These are phyloP conservation scores for Drosera capensis DNA, from an alignment of 148 eudicot species.

Conservation along the genomic window DNA sequence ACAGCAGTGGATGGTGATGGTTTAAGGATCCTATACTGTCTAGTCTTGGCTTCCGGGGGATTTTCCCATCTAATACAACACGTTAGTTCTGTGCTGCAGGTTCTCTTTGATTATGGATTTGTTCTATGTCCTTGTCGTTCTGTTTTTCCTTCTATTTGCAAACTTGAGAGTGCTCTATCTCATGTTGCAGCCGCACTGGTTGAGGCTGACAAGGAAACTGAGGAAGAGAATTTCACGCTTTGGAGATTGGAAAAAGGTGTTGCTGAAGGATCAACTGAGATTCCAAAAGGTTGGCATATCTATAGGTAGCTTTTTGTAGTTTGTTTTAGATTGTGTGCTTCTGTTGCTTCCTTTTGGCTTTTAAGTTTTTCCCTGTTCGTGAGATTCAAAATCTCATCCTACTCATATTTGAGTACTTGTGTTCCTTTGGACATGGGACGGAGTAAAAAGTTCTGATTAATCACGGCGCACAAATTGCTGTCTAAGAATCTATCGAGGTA, in stretches of 20 bases:
- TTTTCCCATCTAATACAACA: slow-evolving; percentile 56
- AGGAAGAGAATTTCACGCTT: slow-evolving; percentile 58
- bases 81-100: slow-evolving; percentile 35
- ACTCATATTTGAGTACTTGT: too few relatives aligned
- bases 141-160: too few relatives aligned
- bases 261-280: slow-evolving; percentile 92
- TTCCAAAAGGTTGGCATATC: slow-evolving; percentile 56
- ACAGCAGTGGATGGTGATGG: slow-evolving; percentile 69
- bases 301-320: neutral
- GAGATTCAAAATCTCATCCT: too few relatives aligned
- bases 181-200: slow-evolving; percentile 75
- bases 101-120: neutral
- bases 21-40: slow-evolving; percentile 69
- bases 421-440: too few relatives aligned
- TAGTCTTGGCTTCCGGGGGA: slow-evolving; percentile 84
- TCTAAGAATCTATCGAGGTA: too few relatives aligned
- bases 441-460: too few relatives aligned
- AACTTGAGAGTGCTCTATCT: slow-evolving; percentile 4
- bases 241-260: slow-evolving; percentile 93
- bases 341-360: too few relatives aligned
- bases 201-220: slow-evolving; percentile 75
- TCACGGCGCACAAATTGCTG: too few relatives aligned
- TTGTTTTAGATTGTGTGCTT: neutral
- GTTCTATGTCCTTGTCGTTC: too few relatives aligned
- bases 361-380: too few relatives aligned